These are phyloP conservation scores for Dillenia turbinata DNA, from an alignment of 164 flowering plant species.

Conservation along the genomic window DNA sequence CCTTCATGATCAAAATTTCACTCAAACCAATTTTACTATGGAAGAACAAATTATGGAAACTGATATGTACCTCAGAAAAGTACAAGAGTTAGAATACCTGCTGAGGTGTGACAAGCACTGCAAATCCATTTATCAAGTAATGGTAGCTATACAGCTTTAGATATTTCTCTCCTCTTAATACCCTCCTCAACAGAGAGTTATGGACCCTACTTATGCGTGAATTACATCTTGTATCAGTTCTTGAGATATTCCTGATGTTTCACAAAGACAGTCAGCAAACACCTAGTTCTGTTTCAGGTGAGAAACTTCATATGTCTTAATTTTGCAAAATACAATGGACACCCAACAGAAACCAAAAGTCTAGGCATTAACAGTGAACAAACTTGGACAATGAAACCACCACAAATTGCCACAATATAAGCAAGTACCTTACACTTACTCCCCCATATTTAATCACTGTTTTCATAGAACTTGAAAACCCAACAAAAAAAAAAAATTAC, in stretches of 20 bases:
- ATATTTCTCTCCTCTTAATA: constrained; percentile 78
- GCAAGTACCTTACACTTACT: neutral
- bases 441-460: constrained; percentile 2
- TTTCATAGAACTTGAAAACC: neutral
- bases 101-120: constrained; percentile 73
- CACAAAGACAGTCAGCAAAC: neutral
- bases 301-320: neutral
- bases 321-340: no score
- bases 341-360: neutral
- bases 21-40: neutral
- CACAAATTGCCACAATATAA: neutral
- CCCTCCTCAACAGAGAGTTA: constrained; percentile 70
- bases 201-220: constrained; percentile 58
- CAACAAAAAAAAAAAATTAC: neutral
- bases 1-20: constrained; percentile 39
- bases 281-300: neutral
- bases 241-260: constrained; percentile 51
- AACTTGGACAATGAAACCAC: neutral
- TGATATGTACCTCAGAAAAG: neutral
- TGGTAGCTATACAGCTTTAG: constrained; percentile 90
- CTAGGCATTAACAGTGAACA: neutral
- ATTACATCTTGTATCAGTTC: constrained; percentile 32
- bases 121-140: constrained; percentile 93
- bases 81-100: constrained; percentile 49
- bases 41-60: neutral